A percentile compares a stretch with the other conserved stretches of the same genome.
phyloP scores from a whole-genome alignment of 176 grass and related monocot genomes.

The Elymus sibiricus region DNA sequence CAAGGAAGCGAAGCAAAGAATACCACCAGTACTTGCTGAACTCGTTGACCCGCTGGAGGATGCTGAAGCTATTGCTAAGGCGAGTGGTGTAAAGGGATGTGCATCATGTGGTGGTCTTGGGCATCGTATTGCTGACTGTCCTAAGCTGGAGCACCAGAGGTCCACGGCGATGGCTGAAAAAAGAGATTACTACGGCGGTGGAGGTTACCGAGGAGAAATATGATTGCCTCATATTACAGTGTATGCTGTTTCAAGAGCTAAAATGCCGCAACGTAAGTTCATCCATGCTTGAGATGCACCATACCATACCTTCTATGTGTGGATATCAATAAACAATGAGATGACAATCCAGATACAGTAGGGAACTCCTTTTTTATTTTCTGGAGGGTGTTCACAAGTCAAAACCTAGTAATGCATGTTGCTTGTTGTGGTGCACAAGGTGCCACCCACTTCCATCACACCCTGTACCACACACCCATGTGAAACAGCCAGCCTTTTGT shows the following conservation, averaged over 20 bases:
- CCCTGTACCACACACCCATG: slow-evolving; percentile 12
- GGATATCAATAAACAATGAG: not conserved
- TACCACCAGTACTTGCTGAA: slow-evolving; percentile 82
- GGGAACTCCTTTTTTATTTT: not conserved
- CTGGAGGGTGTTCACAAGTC: not conserved
- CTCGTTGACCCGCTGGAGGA: slow-evolving; percentile 80
- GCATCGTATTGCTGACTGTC: slow-evolving; percentile 82
- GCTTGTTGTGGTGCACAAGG: slow-evolving; percentile 29
- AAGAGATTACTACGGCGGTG: slow-evolving; percentile 79
- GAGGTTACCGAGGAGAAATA: slow-evolving; percentile 85
- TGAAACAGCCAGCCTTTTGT: slow-evolving; percentile 5
- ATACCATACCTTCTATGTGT: not conserved
- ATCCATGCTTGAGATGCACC: not conserved
- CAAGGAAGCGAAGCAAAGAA: slow-evolving; percentile 91
- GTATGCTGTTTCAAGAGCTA: not conserved
- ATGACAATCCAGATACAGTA: not conserved
- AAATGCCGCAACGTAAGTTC: not conserved
- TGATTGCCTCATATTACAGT: slow-evolving; percentile 31
- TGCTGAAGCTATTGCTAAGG: slow-evolving; percentile 61
- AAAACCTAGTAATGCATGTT: slow-evolving; percentile 5
- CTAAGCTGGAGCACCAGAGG: slow-evolving; percentile 90
- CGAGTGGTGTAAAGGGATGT: slow-evolving; percentile 89
- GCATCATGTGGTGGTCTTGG: slow-evolving; percentile 92
- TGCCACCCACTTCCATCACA: not conserved
- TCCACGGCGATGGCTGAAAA: slow-evolving; percentile 78